Conservation (phyloP, 352 stramenopile genomes). For the Globisporangium solare region DNA sequence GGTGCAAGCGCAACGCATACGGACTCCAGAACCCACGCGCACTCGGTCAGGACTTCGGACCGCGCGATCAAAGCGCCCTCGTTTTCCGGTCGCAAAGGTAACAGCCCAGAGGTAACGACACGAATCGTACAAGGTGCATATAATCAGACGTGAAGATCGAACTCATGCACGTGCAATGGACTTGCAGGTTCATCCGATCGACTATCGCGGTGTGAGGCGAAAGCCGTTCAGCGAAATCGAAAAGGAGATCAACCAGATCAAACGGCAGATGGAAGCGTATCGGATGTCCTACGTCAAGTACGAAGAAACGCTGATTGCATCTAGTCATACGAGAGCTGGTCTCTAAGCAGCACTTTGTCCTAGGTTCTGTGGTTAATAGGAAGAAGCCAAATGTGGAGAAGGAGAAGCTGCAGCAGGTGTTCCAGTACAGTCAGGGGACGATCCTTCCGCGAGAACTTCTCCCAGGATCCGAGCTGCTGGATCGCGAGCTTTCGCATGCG, state of each 20-base stretch:
- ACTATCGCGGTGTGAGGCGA: constrained; percentile 37
- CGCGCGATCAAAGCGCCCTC: constrained; percentile 49
- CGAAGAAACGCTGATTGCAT: background rate
- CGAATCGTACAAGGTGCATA: background rate
- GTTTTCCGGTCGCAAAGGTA: constrained; percentile 22
- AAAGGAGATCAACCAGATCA: constrained; percentile 72
- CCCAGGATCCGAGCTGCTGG: constrained; percentile 62
- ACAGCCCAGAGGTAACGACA: constrained; percentile 27
- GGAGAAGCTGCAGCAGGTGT: constrained; percentile 77
- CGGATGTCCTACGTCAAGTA: constrained; percentile 51
- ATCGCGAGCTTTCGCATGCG: constrained; percentile 52
- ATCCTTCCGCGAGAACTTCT: constrained; percentile 72
- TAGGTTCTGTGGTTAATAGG: constrained; percentile 9
- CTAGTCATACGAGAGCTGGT: too few relatives aligned
- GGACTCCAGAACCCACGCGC: constrained; percentile 45
- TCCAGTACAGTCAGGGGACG: constrained; percentile 57
- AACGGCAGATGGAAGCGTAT: constrained; percentile 62
- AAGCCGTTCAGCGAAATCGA: constrained; percentile 72
- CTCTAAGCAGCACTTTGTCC: background rate
- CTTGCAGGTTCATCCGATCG: constrained; percentile 56
- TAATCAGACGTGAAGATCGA: background rate
- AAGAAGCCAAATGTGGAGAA: constrained; percentile 69
- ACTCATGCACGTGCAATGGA: background rate
- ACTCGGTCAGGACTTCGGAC: constrained; percentile 53
- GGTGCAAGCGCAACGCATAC: constrained; percentile 25